Base-by-base conservation (phyloP, 2,329 filamentous ascomycete genomes). In the Xylariaceae sp. region DNA sequence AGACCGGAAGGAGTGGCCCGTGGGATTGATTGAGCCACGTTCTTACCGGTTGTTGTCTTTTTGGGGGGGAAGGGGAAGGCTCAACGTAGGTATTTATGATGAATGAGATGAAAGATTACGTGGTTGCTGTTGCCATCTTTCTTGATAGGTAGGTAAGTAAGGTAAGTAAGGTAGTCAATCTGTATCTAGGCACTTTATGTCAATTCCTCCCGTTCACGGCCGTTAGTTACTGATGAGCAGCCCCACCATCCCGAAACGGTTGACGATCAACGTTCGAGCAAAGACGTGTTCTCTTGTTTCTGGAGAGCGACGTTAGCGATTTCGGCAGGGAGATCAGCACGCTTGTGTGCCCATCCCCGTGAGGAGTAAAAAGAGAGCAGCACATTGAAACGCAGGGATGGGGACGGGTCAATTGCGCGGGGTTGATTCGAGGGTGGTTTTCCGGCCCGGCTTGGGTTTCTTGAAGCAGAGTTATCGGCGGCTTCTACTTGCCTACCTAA, bases 1-100 rank as follows among this genome's bases (percentile, higher is more conserved):
- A 63, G 54, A 54, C 44, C 64, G 64, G 64, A 65, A 58, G 45
- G 43, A 60, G 50, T 53, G 53, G 54, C 60, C 64, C 62, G 64
- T 55, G 59, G 55, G 51, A 41, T 26, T 46, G 50, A 51, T 56
- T 45, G 43, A 31, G 48, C 50, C 56, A 56, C 53, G 41, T 50
- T 42, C 54, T 19, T 19, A 19, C 44, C 44, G 51, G 47, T 52
- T 49, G 45, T 32, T 54, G 37, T 49, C 46, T 47, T 54, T 54
- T 43, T 49, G 3, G 29, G 11, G 48, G 45, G 47, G 19, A 19
- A 19, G 19, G 19, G 19, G 19, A 19, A 19, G 19, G 19, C 19
- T 19, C 19, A 19, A 19, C 19, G 19, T 19, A 19, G 19, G 19
- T 19, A 19, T 19, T 19, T 19, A 19, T 19, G 19, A 19, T 19